Percentiles rank a stretch among this genome's conserved stretches.
Conservation (phyloP, 208 protist species). For the Entamoeba dispar region DNA sequence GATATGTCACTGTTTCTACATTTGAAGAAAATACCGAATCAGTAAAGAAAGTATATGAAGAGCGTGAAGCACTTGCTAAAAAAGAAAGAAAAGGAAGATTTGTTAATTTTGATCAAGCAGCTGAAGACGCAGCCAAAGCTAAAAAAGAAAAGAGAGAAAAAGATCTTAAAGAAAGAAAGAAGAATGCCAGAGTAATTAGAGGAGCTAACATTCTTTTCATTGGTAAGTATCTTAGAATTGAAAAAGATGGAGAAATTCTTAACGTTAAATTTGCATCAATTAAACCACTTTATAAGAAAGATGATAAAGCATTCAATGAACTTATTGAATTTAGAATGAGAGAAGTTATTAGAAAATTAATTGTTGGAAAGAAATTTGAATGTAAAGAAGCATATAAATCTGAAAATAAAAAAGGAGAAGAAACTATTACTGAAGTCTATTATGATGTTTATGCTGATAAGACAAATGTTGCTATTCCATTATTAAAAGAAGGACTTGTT, state of each 20-base stretch:
- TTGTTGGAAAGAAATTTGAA: neutral
- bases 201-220: neutral
- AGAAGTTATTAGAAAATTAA: neutral
- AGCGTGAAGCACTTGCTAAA: neutral
- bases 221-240: neutral
- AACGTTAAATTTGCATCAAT: neutral
- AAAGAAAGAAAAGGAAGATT: neutral
- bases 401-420: neutral
- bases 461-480: neutral
- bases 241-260: neutral
- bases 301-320: neutral
- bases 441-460: neutral
- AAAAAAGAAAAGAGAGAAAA: neutral
- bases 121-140: neutral
- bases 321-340: neutral
- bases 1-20: neutral
- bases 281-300: neutral
- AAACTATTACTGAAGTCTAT: neutral
- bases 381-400: neutral
- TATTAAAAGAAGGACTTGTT: neutral
- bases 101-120: neutral
- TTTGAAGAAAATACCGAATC: neutral
- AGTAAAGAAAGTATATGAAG: neutral
- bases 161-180: neutral
- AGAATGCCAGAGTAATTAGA: neutral